Base-by-base conservation (phyloP, 768 basidiomycete species). In the Kwoniella bestiolae region DNA sequence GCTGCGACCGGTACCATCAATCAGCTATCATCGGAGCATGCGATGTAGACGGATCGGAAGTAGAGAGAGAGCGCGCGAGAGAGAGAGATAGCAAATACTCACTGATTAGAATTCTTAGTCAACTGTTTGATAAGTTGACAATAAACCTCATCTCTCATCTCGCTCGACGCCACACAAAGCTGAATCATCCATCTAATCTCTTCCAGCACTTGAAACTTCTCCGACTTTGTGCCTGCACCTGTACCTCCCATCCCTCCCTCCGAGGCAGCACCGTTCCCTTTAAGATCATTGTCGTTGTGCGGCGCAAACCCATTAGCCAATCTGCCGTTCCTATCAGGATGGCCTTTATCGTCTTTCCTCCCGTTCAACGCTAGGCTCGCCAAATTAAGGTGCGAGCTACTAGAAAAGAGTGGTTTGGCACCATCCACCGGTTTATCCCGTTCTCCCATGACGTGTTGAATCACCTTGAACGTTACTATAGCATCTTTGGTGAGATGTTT, bases 361-460 rank as follows among this genome's bases (percentile, higher is more conserved):
- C 67, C 62, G 12, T 63, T 49, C 6, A 64, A 46, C 8, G 57
- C 60, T 5, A 63, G 26, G 32, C 68, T 64, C 8, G 61, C 56
- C 25, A 75, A 55, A 34, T 69, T 63, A 49, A 50, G 23, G 44
- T 38, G 38, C 23, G 63, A 65, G 14, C 66, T 56, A 5, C 60
- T 60, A 26, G 57, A 34, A 5, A 31, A 6, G 6, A 70, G 26
- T 14, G 56, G 56, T 25, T 60, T 67, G 16, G 69, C 66, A 1
- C 68, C 72, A 28, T 76, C 76, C 3, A 80, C 77, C 1, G 71
- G 66, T 25, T 87, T 87, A 70, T 92, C 90, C 7, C 92, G 86
- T 75, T 96, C 94, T 41, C 92, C 92, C 93, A 96, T 97, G 49
- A 94, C 87, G 60, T 88, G 89, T 77, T 96, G 94, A 47, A 95